Percentiles rank a stretch among this genome's conserved stretches.
Evolutionary conservation across 139 green algal genomes (phyloP).

Genomic region (Chlorella sorokiniana): DNA sequence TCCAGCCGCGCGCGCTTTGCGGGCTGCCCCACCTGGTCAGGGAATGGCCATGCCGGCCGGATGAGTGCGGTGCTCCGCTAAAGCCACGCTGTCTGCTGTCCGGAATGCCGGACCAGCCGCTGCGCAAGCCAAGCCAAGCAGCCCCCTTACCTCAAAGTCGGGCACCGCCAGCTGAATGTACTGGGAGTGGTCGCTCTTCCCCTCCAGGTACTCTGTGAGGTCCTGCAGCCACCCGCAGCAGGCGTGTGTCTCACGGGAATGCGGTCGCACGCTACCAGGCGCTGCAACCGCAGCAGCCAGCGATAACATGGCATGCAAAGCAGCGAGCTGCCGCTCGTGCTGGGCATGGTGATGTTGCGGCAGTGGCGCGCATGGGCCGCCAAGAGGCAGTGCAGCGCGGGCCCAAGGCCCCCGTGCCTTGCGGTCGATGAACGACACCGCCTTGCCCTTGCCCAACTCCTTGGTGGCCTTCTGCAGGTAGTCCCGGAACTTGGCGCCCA

Average conservation of each 20-base stretch:
- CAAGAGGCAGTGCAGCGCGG: too few relatives aligned
- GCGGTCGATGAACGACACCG: constrained; percentile 33
- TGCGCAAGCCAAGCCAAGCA: background rate
- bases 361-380: too few relatives aligned
- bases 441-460: constrained; percentile 1
- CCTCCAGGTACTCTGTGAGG: constrained; percentile 44
- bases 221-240: background rate
- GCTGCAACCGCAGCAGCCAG: too few relatives aligned
- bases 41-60: too few relatives aligned
- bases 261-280: too few relatives aligned
- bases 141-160: background rate
- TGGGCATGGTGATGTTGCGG: too few relatives aligned
- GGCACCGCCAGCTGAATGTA: constrained; percentile 37
- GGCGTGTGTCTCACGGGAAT: too few relatives aligned
- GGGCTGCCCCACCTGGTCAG: background rate
- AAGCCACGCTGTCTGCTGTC: too few relatives aligned
- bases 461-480: constrained; percentile 37
- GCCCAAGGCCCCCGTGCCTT: constrained; percentile 12
- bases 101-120: too few relatives aligned
- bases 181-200: constrained; percentile 26
- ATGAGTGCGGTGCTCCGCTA: too few relatives aligned
- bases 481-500: constrained; percentile 32
- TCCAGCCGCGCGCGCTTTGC: constrained; percentile 20
- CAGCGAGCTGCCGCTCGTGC: too few relatives aligned
- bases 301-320: too few relatives aligned